Evolutionary conservation across 345 rosid species (phyloP), one percentile per base, ranked within the genome.

Genomic region (Populus euphratica): DNA sequence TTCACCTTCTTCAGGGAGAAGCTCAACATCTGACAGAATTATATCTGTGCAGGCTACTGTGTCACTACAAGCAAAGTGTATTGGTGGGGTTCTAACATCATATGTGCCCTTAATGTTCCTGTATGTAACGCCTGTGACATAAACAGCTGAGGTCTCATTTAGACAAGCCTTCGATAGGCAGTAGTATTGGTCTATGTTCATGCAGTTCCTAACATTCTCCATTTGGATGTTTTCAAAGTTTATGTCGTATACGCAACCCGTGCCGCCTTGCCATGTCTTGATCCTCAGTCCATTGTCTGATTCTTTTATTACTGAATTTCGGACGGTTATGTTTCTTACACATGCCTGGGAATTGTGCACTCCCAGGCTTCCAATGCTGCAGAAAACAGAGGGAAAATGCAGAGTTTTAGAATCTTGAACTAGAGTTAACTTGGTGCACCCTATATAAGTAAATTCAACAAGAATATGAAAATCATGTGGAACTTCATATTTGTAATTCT

Each of bases 221-320:
- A 96, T 90, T 79, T 93, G 92, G 64, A 96, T 96, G 89, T 96
- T 91, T 70, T 92, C 90, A 25, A 93, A 93, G 1, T 82, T 79
- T 49, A 96, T 87, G 66, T 81, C 91, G 0, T 92, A 89, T 5
- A 93, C 99, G 1, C 84, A 85, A 11, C 99, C 99, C 0, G 88
- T 78, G 1, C 99, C 99, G 0, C 98, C 99, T 81, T 96, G 99
- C 99, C 98, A 96, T 49, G 99, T 96, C 88, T 96, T 96, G 72
- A 96, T 87, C 68, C 98, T 77, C 1, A 96, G 88, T 0, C 99
- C 99, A 25, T 96, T 93, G 82, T 96, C 99, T 1, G 99, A 96
- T 81, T 96, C 97, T 68, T 89, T 83, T 59, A 96, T 93, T 29
- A 76, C 8, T 0, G 88, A 71, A 62, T 92, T 92, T 12, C 94